Evolutionary conservation across 169 alveolate genomes (phyloP).

Genomic region (Plasmodium malariae): DNA sequence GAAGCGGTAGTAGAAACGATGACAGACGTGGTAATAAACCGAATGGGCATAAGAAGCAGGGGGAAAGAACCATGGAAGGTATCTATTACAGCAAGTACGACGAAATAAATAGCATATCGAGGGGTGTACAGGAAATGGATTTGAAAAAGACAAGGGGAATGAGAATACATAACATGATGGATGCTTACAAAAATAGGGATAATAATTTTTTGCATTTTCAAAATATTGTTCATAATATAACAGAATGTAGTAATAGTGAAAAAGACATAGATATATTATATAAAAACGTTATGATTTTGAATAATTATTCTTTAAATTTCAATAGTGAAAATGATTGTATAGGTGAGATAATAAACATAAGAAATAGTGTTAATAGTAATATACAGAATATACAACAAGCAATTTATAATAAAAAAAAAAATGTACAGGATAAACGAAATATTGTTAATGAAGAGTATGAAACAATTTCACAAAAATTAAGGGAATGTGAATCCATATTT

Average conservation of each 20-base stretch:
- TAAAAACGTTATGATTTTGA: conserved; percentile 30
- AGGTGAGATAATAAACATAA: conserved; percentile 15
- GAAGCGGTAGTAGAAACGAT: too few species aligned
- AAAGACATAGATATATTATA: conserved; percentile 32
- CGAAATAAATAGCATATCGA: neutral
- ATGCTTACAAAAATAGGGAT: conserved; percentile 24
- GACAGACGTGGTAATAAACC: neutral
- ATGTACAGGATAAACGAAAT: conserved; percentile 54
- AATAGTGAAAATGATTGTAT: conserved; percentile 26
- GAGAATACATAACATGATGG: neutral
- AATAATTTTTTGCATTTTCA: conserved; percentile 22
- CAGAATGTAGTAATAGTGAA: conserved; percentile 34
- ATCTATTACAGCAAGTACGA: neutral
- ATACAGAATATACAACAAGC: conserved; percentile 28
- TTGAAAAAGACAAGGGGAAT: neutral
- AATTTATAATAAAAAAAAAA: conserved; percentile 40
- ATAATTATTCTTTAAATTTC: conserved; percentile 20
- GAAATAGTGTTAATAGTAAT: conserved; percentile 35
- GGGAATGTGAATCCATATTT: conserved; percentile 67
- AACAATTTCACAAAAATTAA: conserved; percentile 39
- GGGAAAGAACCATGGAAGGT: neutral
- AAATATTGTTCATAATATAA: conserved; percentile 36
- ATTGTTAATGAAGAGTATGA: conserved; percentile 70
- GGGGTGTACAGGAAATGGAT: neutral
- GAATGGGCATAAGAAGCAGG: neutral